phyloP scores from a whole-genome alignment of 306 rosid genomes.

The Medicago lupulina region DNA sequence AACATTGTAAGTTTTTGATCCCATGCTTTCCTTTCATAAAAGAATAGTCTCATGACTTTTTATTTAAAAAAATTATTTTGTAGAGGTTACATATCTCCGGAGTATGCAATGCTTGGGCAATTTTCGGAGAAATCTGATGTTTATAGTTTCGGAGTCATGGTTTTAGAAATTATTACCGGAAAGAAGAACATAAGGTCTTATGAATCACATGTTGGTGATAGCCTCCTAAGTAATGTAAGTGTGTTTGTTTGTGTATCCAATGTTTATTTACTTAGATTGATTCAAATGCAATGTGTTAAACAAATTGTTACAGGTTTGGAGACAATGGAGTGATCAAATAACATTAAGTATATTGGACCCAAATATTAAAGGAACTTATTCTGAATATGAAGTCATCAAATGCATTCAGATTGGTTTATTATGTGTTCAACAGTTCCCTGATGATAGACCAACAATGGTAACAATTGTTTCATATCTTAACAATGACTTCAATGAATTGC shows the following conservation, averaged over 20 bases:
- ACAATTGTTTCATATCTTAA: slow-evolving; percentile 28
- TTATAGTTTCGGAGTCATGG: slow-evolving; percentile 30
- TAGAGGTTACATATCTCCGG: slow-evolving; percentile 28
- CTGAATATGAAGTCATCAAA: slow-evolving; percentile 1
- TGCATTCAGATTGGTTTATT: slow-evolving; percentile 33
- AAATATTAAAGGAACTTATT: slow-evolving; percentile 2
- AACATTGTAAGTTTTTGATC: slow-evolving; percentile 20
- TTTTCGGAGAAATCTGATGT: slow-evolving; percentile 9
- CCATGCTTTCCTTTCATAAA: background rate
- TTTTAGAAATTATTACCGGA: slow-evolving; percentile 26
- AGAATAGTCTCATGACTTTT: background rate
- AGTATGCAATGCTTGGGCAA: slow-evolving; percentile 28
- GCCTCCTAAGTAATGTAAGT: slow-evolving; percentile 14
- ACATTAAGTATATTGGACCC: background rate
- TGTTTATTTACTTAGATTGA: background rate
- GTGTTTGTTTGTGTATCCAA: too few species aligned
- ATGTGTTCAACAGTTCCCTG: slow-evolving; percentile 19
- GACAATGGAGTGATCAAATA: slow-evolving; percentile 5
- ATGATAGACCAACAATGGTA: slow-evolving; percentile 11
- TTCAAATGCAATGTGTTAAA: background rate
- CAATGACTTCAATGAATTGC: background rate
- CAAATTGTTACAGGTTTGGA: slow-evolving; percentile 22
- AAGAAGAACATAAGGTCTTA: slow-evolving; percentile 13
- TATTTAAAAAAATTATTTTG: background rate
- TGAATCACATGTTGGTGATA: slow-evolving; percentile 6